Conservation (phyloP, 176 grass and related monocot genomes). For the Paspalum notatum region DNA sequence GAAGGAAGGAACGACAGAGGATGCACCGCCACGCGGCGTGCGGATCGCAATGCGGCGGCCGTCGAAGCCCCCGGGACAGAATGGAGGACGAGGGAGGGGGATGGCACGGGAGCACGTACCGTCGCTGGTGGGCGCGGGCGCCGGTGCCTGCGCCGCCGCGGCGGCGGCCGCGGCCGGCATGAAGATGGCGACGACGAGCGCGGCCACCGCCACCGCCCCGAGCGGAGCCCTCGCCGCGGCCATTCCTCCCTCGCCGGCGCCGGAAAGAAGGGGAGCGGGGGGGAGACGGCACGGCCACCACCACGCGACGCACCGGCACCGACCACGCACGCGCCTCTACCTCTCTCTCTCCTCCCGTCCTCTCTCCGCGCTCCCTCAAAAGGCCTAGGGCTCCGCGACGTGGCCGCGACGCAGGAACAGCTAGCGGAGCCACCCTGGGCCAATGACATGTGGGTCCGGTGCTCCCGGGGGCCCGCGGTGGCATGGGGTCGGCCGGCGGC, state of each 20-base stretch:
- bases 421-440: accelerated
- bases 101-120: background rate
- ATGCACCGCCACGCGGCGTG: background rate
- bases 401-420: background rate
- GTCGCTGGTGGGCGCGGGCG: conserved; percentile 54
- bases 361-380: background rate
- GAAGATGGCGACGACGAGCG: conserved; percentile 47
- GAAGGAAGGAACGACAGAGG: too few relatives aligned
- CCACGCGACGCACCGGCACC: conserved; percentile 19
- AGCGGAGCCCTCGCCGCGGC: conserved; percentile 24
- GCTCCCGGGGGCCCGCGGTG: too few relatives aligned
- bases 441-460: background rate
- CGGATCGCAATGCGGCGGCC: background rate
- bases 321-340: conserved; percentile 21
- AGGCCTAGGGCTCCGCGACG: conserved; percentile 11
- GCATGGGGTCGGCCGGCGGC: too few relatives aligned
- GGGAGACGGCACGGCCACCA: conserved; percentile 10
- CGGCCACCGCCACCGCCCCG: conserved; percentile 32
- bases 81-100: too few relatives aligned
- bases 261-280: background rate
- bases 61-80: too few relatives aligned
- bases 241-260: conserved; percentile 42
- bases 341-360: background rate
- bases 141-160: conserved; percentile 39
- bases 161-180: conserved; percentile 36